These are phyloP conservation scores for Pichia sp. DNA, from an alignment of 1,139 yeast species.

Conservation along the genomic window DNA sequence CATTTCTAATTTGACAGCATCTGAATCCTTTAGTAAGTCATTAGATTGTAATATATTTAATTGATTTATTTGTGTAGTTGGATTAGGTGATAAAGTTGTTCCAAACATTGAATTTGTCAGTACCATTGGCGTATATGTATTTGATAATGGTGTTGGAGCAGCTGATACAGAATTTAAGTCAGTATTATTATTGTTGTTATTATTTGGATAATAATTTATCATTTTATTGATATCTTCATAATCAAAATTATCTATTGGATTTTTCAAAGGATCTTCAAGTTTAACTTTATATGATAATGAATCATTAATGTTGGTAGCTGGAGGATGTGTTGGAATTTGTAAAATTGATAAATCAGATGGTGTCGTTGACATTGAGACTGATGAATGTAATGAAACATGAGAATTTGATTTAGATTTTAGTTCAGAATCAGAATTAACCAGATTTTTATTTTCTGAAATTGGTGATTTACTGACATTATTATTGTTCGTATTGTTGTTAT, in stretches of 20 bases:
- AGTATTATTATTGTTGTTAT: background rate
- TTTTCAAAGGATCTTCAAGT: too few relatives aligned
- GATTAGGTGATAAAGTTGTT: too few relatives aligned
- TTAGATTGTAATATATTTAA: background rate
- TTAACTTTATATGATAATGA: too few relatives aligned
- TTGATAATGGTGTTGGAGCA: background rate
- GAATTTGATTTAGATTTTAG: slow-evolving; percentile 1
- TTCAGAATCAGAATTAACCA: too few relatives aligned
- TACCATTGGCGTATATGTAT: background rate
- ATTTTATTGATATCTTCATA: too few relatives aligned
- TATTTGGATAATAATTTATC: background rate
- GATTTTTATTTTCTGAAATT: too few relatives aligned
- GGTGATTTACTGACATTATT: too few relatives aligned
- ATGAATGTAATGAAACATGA: background rate
- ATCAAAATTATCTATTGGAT: too few relatives aligned
- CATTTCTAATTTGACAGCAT: slow-evolving; percentile 1
- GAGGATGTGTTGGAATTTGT: background rate
- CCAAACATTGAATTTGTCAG: too few relatives aligned
- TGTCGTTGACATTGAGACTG: background rate
- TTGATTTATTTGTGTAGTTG: background rate
- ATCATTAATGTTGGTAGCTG: too few relatives aligned
- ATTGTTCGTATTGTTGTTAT: background rate
- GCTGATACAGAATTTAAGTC: background rate
- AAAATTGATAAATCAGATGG: slow-evolving; percentile 7
- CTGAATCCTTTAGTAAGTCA: too few relatives aligned